Percentiles rank a stretch among this genome's conserved stretches.
Evolutionary conservation across 176 grass and related monocot species (phyloP).

Genomic region (Aegilops umbellulata): DNA sequence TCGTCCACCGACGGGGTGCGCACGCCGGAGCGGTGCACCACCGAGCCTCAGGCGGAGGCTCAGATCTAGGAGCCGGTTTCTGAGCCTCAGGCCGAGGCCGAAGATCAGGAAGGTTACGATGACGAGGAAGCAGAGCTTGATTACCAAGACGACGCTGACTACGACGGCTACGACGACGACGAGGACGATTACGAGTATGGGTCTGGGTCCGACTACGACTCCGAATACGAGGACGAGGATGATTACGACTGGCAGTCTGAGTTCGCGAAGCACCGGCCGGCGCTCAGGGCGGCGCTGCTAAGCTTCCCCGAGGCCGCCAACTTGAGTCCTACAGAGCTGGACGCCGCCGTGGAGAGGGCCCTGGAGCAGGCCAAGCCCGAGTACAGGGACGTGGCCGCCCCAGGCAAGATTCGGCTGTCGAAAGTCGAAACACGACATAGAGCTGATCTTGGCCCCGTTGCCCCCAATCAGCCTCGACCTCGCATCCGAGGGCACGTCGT

Average conservation of each 20-base stretch:
- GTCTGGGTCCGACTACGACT: not conserved
- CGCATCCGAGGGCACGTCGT: too few relatives aligned
- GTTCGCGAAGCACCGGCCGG: not conserved
- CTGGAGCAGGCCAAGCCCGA: not conserved
- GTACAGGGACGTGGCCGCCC: not conserved
- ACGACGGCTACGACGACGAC: not conserved
- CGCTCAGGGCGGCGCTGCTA: not conserved
- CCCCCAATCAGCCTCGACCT: too few relatives aligned
- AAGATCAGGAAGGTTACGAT: not conserved
- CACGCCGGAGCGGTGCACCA: not conserved
- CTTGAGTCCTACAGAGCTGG: not conserved
- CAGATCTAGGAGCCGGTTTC: not conserved
- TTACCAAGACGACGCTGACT: too few relatives aligned
- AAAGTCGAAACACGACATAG: too few relatives aligned
- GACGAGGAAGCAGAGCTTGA: not conserved
- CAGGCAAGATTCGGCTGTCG: not conserved
- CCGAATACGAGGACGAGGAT: not conserved
- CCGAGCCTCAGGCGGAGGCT: not conserved
- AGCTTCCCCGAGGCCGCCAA: not conserved
- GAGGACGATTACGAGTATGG: not conserved
- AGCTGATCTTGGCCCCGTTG: too few relatives aligned
- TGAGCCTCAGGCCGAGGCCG: not conserved
- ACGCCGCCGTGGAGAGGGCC: not conserved
- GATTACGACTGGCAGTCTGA: not conserved
- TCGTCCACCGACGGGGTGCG: not conserved